Conservation (phyloP, 2,329 filamentous ascomycete species). For the Mycosphaerella arachidis region DNA sequence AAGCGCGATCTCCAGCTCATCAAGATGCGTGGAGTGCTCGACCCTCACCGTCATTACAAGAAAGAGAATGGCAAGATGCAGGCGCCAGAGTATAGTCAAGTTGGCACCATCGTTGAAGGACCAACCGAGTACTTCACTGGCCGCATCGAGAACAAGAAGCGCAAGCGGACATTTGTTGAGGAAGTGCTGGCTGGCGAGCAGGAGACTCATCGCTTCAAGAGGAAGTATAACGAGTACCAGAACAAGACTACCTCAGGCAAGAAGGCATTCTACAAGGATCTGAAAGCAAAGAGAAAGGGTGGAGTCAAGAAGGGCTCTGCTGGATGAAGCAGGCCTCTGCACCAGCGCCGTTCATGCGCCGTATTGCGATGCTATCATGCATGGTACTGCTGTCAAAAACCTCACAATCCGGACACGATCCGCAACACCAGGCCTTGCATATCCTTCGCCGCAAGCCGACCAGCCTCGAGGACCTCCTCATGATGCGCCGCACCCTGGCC, state of each 20-base stretch:
- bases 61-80: slow-evolving; percentile 70
- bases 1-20: slow-evolving; percentile 87
- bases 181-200: slow-evolving; percentile 70
- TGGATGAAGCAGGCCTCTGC: slow-evolving; percentile 20
- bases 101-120: slow-evolving; percentile 83
- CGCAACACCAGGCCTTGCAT: slow-evolving; percentile 54
- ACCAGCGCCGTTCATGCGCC: slow-evolving; percentile 2
- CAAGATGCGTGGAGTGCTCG: slow-evolving; percentile 81
- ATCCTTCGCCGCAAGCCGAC: slow-evolving; percentile 55
- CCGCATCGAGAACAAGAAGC: slow-evolving; percentile 78
- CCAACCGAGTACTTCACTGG: slow-evolving; percentile 81
- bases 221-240: slow-evolving; percentile 84
- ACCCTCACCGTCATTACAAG: slow-evolving; percentile 86
- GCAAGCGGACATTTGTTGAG: slow-evolving; percentile 80
- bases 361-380: slow-evolving; percentile 4
- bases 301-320: slow-evolving; percentile 32
- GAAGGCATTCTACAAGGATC: slow-evolving; percentile 80
- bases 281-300: slow-evolving; percentile 56
- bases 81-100: slow-evolving; percentile 77
- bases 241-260: slow-evolving; percentile 77
- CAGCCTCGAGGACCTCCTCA: slow-evolving; percentile 61
- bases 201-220: slow-evolving; percentile 68
- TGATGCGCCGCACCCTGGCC: slow-evolving; percentile 60
- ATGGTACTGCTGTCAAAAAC: slow-evolving; percentile 1
- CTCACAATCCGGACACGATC: slow-evolving; percentile 40